Conservation (phyloP, 1,284 basidiomycete species). For the Taiwanofungus camphoratus region DNA sequence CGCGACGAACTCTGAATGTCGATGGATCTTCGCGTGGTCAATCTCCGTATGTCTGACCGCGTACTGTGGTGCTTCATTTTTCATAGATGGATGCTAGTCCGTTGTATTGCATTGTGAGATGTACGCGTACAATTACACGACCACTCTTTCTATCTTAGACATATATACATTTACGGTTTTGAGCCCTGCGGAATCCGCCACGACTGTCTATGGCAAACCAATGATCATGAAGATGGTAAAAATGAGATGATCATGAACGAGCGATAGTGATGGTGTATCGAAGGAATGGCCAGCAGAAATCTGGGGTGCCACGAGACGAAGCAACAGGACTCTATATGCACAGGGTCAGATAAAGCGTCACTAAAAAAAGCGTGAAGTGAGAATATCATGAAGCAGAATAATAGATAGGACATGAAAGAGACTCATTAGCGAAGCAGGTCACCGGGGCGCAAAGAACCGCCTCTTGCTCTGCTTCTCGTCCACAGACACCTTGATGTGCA, state of each 20-base stretch:
- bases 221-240: constrained; percentile 3
- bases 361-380: not conserved
- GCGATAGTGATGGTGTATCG: constrained; percentile 1
- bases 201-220: constrained; percentile 5
- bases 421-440: not conserved
- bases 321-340: not conserved
- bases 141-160: constrained; percentile 25
- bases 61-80: not conserved
- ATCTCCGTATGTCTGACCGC: not conserved
- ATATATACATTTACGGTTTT: constrained; percentile 18
- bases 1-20: constrained; percentile 36
- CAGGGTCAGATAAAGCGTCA: constrained; percentile 4
- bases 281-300: not conserved
- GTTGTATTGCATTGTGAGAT: constrained; percentile 20
- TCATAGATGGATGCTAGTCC: not conserved
- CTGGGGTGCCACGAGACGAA: not conserved
- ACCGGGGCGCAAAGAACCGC: constrained; percentile 53
- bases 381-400: not conserved
- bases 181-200: not conserved
- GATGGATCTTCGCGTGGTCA: not conserved
- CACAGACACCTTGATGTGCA: constrained; percentile 63
- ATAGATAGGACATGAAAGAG: too few relatives aligned
- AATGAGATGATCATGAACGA: not conserved
- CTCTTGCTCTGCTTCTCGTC: constrained; percentile 70
- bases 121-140: constrained; percentile 29